These are phyloP conservation scores for Pythium sukuiense DNA, from an alignment of 352 stramenopile genomes.

Conservation along the genomic window DNA sequence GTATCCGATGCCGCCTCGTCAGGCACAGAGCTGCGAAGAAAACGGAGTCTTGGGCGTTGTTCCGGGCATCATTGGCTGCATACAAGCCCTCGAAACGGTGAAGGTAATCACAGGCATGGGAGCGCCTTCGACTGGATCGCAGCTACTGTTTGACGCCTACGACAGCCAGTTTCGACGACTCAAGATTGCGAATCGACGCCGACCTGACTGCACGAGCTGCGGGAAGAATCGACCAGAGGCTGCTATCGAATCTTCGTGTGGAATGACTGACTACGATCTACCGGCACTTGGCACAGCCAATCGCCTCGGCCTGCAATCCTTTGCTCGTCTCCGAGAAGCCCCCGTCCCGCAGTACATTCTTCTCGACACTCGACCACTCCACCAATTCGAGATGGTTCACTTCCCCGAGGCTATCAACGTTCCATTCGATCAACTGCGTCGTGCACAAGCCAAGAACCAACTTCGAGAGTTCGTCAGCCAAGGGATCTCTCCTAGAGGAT, in stretches of 20 bases:
- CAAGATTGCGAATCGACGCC: conserved; percentile 46
- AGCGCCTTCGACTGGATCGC: conserved; percentile 49
- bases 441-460: not conserved
- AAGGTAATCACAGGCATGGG: conserved; percentile 88
- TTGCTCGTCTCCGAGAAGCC: conserved; percentile 29
- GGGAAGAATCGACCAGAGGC: conserved; percentile 1
- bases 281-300: conserved; percentile 18
- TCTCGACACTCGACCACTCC: conserved; percentile 52
- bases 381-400: conserved; percentile 79
- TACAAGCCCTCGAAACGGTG: conserved; percentile 93
- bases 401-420: conserved; percentile 71
- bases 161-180: conserved; percentile 68
- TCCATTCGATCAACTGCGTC: conserved; percentile 42
- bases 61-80: conserved; percentile 91
- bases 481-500: not conserved
- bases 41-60: conserved; percentile 97
- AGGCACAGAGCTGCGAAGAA: conserved; percentile 90
- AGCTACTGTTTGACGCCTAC: conserved; percentile 82
- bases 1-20: conserved; percentile 86
- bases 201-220: conserved; percentile 39
- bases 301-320: conserved; percentile 38
- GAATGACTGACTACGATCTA: not conserved
- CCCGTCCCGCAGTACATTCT: conserved; percentile 36
- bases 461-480: conserved; percentile 5
- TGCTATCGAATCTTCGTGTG: not conserved